phyloP scores from a whole-genome alignment of 441 rosid species.

The Rhodomyrtus psidioides region DNA sequence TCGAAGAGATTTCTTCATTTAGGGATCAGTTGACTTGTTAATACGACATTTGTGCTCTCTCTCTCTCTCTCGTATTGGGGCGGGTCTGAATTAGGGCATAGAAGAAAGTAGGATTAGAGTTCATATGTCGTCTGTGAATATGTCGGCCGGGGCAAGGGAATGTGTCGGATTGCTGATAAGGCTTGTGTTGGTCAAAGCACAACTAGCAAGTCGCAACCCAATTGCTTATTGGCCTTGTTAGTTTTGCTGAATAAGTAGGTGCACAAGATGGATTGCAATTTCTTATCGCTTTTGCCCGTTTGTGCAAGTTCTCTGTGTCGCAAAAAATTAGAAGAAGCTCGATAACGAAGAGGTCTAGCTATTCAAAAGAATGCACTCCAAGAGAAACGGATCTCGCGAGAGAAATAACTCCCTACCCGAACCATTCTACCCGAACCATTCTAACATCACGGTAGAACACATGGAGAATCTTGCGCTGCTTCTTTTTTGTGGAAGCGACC shows the following conservation, averaged over 20 bases:
- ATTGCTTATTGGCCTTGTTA: background rate
- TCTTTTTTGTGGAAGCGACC: background rate
- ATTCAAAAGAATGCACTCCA: background rate
- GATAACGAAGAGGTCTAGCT: background rate
- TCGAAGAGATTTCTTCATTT: slow-evolving; percentile 66
- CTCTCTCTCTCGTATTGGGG: background rate
- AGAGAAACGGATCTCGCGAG: background rate
- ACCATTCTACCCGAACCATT: background rate
- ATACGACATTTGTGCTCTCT: background rate
- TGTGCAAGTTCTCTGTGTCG: background rate
- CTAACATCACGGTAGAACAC: background rate
- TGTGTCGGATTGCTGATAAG: background rate
- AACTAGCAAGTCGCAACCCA: background rate
- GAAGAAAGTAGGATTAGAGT: background rate
- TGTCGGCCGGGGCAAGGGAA: background rate
- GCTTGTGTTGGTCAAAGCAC: background rate
- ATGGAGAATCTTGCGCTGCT: background rate
- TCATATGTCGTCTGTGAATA: background rate
- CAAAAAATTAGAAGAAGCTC: background rate
- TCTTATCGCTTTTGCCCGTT: background rate
- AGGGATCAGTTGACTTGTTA: slow-evolving; percentile 57
- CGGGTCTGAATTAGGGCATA: background rate
- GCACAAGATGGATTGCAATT: background rate
- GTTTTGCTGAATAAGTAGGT: background rate
- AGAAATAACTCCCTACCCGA: background rate